Evolutionary conservation across 2,329 filamentous ascomycete species (phyloP).

Genomic region (Chrysoporthe cubensis): DNA sequence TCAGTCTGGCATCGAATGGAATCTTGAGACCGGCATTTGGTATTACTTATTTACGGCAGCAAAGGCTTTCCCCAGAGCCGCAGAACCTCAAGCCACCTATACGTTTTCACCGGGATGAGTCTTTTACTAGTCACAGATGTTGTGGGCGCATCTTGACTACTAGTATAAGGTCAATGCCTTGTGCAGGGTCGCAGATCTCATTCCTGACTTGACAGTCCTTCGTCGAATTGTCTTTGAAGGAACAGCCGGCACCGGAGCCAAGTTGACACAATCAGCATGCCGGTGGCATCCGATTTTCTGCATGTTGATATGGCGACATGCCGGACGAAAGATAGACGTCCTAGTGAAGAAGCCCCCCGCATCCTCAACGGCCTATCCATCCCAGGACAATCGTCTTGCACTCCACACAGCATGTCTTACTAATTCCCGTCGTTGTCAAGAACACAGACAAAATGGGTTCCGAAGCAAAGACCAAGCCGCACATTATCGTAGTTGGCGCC

Average conservation of each 20-base stretch:
- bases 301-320: slow-evolving; percentile 1
- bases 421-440: not conserved
- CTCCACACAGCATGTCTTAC: not conserved
- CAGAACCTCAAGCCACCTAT: no score
- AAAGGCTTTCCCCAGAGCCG: no score
- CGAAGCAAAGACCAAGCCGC: slow-evolving; percentile 16
- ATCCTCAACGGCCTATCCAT: not conserved
- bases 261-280: not conserved
- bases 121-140: no score
- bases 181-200: not conserved
- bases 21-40: no score
- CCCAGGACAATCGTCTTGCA: not conserved
- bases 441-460: slow-evolving; percentile 34
- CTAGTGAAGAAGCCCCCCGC: not conserved
- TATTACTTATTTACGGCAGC: no score
- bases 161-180: not conserved
- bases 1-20: no score
- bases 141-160: no score
- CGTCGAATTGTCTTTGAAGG: not conserved
- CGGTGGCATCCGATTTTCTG: slow-evolving; percentile 6
- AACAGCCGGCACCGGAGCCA: slow-evolving; percentile 5
- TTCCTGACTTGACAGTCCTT: not conserved
- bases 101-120: no score
- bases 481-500: slow-evolving; percentile 35
- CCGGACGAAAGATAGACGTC: not conserved